These are phyloP conservation scores for Talaromyces trachyspermus DNA, from an alignment of 495 filamentous ascomycete species.

Conservation along the genomic window DNA sequence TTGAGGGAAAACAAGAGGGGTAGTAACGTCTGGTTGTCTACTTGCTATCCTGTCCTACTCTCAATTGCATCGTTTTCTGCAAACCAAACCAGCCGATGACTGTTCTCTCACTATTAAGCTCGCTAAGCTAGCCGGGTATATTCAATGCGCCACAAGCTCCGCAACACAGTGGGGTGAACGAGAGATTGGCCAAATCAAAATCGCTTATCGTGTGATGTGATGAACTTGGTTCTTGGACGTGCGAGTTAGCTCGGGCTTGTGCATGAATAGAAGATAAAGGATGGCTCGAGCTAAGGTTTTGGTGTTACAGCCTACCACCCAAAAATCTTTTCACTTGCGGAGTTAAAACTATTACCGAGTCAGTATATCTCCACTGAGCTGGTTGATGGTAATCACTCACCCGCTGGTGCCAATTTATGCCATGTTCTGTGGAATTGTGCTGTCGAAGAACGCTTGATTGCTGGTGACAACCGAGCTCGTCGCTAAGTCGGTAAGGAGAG, in stretches of 20 bases:
- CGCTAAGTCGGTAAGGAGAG: too few relatives aligned
- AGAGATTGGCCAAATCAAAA: not conserved
- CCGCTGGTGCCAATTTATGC: too few relatives aligned
- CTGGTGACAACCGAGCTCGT: too few relatives aligned
- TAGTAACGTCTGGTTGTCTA: not conserved
- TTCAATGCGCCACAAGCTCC: slow-evolving; percentile 4
- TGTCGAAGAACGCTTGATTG: too few relatives aligned
- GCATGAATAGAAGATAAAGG: not conserved
- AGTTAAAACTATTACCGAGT: too few relatives aligned
- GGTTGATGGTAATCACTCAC: too few relatives aligned
- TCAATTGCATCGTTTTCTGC: not conserved
- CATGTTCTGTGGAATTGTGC: too few relatives aligned
- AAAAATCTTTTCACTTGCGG: too few relatives aligned
- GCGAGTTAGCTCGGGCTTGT: not conserved
- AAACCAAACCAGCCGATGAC: not conserved
- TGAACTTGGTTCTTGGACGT: slow-evolving; percentile 6
- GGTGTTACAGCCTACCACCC: not conserved
- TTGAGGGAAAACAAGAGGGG: too few relatives aligned
- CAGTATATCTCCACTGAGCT: too few relatives aligned
- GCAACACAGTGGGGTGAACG: not conserved
- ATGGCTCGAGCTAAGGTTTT: not conserved
- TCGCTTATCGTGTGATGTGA: slow-evolving; percentile 6
- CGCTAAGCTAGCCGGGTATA: too few relatives aligned
- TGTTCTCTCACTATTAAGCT: too few relatives aligned
- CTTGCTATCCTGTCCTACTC: not conserved